Evolutionary conservation across 164 flowering plant species (phyloP).

Genomic region (Magnolia sinica): DNA sequence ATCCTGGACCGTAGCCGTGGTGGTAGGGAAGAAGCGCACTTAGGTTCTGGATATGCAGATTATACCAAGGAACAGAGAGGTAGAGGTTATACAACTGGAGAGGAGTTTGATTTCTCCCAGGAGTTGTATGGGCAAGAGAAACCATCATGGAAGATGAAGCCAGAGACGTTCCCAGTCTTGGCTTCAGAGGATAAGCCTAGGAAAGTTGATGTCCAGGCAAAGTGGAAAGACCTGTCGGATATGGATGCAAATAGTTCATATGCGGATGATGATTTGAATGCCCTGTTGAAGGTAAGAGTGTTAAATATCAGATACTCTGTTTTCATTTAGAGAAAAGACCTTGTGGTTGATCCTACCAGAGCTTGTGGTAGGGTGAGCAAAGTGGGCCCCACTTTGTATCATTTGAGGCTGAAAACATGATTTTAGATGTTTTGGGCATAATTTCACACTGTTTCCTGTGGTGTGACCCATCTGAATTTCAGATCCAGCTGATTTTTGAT

Average conservation of each 20-base stretch:
- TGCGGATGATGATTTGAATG: constrained; percentile 62
- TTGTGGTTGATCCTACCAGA: too few species aligned
- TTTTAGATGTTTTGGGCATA: too few species aligned
- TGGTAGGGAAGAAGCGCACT: constrained; percentile 39
- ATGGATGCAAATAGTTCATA: constrained; percentile 26
- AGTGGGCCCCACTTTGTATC: too few species aligned
- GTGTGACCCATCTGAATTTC: too few species aligned
- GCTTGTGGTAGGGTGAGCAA: too few species aligned
- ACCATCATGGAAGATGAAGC: constrained; percentile 33
- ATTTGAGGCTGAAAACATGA: too few species aligned
- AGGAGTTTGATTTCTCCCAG: constrained; percentile 42
- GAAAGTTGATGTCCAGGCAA: constrained; percentile 32
- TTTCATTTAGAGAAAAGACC: not conserved
- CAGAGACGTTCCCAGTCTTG: constrained; percentile 26
- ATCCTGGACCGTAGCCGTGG: constrained; percentile 40
- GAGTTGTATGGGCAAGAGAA: constrained; percentile 44
- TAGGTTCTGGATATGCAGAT: constrained; percentile 31
- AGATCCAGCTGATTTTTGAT: too few species aligned
- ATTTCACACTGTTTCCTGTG: too few species aligned
- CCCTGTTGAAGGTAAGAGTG: constrained; percentile 59
- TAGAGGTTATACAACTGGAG: constrained; percentile 21
- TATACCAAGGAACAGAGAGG: constrained; percentile 29
- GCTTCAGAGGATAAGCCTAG: constrained; percentile 33
- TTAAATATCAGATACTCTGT: constrained; percentile 1
- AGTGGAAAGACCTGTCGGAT: constrained; percentile 35